These are phyloP conservation scores for Zopfia rhizophila DNA, from an alignment of 2,329 filamentous ascomycete genomes.

Conservation along the genomic window DNA sequence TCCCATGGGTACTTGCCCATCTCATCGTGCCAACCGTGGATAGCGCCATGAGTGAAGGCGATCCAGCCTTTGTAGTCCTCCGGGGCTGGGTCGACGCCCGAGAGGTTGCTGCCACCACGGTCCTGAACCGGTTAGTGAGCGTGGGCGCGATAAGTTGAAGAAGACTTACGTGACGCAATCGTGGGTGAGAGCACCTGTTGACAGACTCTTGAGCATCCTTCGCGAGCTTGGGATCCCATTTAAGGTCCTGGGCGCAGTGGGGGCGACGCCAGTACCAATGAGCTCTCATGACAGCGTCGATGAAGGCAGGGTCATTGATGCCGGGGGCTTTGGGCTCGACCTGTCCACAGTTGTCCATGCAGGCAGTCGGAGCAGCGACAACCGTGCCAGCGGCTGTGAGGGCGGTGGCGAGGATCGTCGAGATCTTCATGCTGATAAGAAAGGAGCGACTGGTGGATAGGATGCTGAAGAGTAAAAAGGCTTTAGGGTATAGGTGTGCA, in stretches of 20 bases:
- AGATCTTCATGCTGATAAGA: constrained; percentile 38
- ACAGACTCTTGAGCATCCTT: constrained; percentile 37
- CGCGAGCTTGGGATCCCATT: constrained; percentile 43
- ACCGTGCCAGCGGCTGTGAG: constrained; percentile 30
- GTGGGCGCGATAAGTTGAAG: neutral
- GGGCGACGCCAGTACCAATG: constrained; percentile 50
- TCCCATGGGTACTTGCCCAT: constrained; percentile 48
- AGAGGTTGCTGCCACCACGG: constrained; percentile 47
- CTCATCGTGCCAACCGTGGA: constrained; percentile 50
- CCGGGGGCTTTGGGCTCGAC: constrained; percentile 31
- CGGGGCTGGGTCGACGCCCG: constrained; percentile 35
- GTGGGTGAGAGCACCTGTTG: constrained; percentile 34
- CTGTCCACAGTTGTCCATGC: constrained; percentile 27
- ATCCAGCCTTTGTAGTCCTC: constrained; percentile 38
- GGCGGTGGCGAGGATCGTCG: constrained; percentile 26
- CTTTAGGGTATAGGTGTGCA: constrained; percentile 25
- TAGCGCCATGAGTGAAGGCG: constrained; percentile 37
- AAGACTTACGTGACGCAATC: constrained; percentile 42
- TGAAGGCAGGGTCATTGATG: constrained; percentile 42
- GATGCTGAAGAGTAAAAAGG: constrained; percentile 9
- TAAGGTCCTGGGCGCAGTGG: constrained; percentile 48
- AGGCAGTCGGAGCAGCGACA: constrained; percentile 32
- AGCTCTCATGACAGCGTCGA: constrained; percentile 43
- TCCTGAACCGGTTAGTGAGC: constrained; percentile 31
- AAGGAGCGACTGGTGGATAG: constrained; percentile 6